Percentiles rank a stretch among this genome's conserved stretches.
Evolutionary conservation across 2,329 filamentous ascomycete species (phyloP).

Genomic region (Diaporthe capsici): DNA sequence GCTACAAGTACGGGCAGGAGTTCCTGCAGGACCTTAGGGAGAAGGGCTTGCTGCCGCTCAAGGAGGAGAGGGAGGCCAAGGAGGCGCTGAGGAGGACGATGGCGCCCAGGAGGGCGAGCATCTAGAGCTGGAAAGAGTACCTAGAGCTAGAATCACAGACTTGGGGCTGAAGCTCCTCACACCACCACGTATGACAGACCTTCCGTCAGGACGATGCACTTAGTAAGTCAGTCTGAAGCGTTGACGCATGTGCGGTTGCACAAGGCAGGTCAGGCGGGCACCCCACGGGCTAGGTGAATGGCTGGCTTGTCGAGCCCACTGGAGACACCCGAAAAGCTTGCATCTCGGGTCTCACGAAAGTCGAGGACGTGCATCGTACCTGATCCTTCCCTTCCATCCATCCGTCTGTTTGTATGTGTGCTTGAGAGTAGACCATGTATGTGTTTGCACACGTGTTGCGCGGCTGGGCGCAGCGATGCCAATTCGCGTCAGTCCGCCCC

Average conservation of each 20-base stretch:
- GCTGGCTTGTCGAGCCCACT: not conserved
- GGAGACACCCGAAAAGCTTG: slow-evolving; percentile 24
- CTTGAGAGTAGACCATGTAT: not conserved
- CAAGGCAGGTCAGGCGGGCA: slow-evolving; percentile 34
- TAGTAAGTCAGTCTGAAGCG: not conserved
- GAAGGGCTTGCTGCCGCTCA: slow-evolving; percentile 79
- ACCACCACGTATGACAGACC: too few relatives aligned
- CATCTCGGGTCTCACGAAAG: slow-evolving; percentile 13
- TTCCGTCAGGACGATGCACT: not conserved
- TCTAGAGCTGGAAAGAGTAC: slow-evolving; percentile 58
- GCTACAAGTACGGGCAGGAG: slow-evolving; percentile 87
- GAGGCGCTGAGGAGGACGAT: slow-evolving; percentile 82
- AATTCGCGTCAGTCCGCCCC: slow-evolving; percentile 5
- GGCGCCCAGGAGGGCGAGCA: slow-evolving; percentile 84
- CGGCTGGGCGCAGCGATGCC: not conserved
- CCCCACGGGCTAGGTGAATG: slow-evolving; percentile 10
- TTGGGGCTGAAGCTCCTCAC: not conserved
- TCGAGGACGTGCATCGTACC: slow-evolving; percentile 23
- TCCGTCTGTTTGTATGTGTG: not conserved
- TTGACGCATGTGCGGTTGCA: slow-evolving; percentile 36
- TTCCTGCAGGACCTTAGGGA: slow-evolving; percentile 83
- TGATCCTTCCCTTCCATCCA: not conserved
- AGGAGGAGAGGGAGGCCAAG: slow-evolving; percentile 82
- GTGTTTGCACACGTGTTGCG: slow-evolving; percentile 4
- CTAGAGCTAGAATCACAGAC: not conserved